Conservation (phyloP, 139 green algal genomes). For the Tetraselmis chui region DNA sequence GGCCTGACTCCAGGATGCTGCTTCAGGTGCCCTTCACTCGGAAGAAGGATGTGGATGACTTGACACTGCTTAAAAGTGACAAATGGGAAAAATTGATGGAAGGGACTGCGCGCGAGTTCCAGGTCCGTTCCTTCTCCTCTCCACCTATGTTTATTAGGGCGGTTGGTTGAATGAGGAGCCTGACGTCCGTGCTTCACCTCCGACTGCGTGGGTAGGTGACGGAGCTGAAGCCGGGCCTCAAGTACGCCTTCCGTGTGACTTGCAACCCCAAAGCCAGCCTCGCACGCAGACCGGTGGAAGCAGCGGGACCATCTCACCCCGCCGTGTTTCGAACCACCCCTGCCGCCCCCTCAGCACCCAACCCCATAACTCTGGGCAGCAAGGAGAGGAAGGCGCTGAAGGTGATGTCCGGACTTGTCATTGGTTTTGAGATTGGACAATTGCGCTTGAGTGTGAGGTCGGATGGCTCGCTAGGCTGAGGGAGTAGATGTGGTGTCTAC, state of each 20-base stretch:
- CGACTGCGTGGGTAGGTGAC: too few relatives aligned
- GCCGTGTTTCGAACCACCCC: neutral
- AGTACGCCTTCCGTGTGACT: slow-evolving; percentile 36
- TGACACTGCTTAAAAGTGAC: neutral
- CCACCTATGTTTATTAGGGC: too few relatives aligned
- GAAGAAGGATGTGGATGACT: neutral
- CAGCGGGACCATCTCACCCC: neutral
- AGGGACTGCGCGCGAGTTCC: neutral
- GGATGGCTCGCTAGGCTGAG: too few relatives aligned
- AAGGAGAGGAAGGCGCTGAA: neutral
- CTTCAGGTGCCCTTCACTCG: neutral
- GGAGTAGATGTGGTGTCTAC: too few relatives aligned
- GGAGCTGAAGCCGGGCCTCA: slow-evolving; percentile 35
- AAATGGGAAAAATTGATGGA: neutral
- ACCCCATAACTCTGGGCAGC: neutral
- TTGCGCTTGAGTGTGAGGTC: too few relatives aligned
- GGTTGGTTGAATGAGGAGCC: too few relatives aligned
- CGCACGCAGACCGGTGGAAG: neutral
- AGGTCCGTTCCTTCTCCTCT: too few relatives aligned
- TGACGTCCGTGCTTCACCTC: too few relatives aligned
- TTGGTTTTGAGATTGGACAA: too few relatives aligned
- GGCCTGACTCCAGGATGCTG: too few relatives aligned
- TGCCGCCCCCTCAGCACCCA: neutral
- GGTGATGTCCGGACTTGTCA: neutral
- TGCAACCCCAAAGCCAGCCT: neutral